These are phyloP conservation scores for Eucalyptus dawsonii DNA, from an alignment of 345 rosid species.

Conservation along the genomic window DNA sequence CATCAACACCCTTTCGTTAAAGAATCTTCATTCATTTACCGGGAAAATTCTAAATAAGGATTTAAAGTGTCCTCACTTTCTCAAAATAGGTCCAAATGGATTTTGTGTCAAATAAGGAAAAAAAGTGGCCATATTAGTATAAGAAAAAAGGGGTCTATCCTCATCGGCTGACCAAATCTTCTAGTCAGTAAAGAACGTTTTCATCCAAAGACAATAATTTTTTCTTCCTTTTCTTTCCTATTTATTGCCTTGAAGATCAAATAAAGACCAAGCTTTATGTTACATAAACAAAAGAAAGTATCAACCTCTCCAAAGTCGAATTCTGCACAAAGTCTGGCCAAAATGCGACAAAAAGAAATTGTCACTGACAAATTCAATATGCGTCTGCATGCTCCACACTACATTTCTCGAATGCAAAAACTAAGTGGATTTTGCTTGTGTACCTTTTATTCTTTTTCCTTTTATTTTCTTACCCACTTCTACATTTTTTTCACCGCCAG, in stretches of 20 bases:
- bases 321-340: background rate
- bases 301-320: background rate
- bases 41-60: too few relatives aligned
- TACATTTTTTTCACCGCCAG: background rate
- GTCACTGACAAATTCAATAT: slow-evolving; percentile 15
- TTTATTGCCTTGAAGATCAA: background rate
- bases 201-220: too few relatives aligned
- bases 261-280: background rate
- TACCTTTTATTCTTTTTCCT: background rate
- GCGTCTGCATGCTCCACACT: slow-evolving; percentile 25
- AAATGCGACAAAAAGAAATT: slow-evolving; percentile 2
- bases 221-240: too few relatives aligned
- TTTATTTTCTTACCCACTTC: background rate
- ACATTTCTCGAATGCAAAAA: slow-evolving; percentile 31
- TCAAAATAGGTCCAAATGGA: too few relatives aligned
- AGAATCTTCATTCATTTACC: too few relatives aligned
- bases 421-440: background rate
- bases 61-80: too few relatives aligned
- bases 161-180: too few relatives aligned
- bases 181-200: too few relatives aligned
- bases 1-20: too few relatives aligned
- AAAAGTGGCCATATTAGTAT: rapidly evolving
- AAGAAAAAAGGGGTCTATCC: rapidly evolving
- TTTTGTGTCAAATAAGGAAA: too few relatives aligned
- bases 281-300: background rate